Percentiles rank a stretch among this genome's conserved stretches.
Conservation (phyloP, 2,329 filamentous ascomycete genomes). For the Trichoderma atrobrunneum region DNA sequence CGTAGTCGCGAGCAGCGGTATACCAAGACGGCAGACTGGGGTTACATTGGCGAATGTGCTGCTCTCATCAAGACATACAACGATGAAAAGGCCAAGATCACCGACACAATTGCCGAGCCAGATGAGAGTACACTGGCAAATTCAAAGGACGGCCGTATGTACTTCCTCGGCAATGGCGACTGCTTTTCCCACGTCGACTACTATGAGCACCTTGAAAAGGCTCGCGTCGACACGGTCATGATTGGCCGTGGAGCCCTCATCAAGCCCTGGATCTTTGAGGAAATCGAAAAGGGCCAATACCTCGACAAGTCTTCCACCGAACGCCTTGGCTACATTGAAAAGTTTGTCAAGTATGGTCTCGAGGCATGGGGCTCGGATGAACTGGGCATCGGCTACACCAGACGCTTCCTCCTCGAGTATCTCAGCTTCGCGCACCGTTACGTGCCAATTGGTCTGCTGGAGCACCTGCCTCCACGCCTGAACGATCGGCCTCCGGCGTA, state of each 20-base stretch:
- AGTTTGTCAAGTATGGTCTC: slow-evolving; percentile 85
- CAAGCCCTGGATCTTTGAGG: slow-evolving; percentile 98
- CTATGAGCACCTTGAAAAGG: slow-evolving; percentile 69
- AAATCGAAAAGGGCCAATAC: slow-evolving; percentile 88
- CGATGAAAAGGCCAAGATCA: slow-evolving; percentile 59
- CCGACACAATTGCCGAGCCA: slow-evolving; percentile 75
- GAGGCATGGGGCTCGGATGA: slow-evolving; percentile 97
- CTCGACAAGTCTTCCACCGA: slow-evolving; percentile 91
- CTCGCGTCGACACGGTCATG: slow-evolving; percentile 91
- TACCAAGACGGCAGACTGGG: slow-evolving; percentile 88
- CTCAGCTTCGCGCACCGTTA: slow-evolving; percentile 92
- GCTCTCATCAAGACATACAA: slow-evolving; percentile 80
- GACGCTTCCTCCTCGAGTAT: slow-evolving; percentile 93
- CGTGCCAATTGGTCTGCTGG: slow-evolving; percentile 82
- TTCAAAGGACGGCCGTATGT: slow-evolving; percentile 65
- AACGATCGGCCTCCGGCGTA: slow-evolving; percentile 88
- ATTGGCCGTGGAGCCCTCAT: slow-evolving; percentile 92
- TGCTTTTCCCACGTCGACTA: slow-evolving; percentile 93
- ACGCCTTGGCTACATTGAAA: slow-evolving; percentile 80
- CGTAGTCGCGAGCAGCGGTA: slow-evolving; percentile 93
- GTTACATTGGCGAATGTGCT: slow-evolving; percentile 87
- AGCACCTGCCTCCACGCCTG: slow-evolving; percentile 81
- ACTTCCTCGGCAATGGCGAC: slow-evolving; percentile 95
- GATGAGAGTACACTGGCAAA: slow-evolving; percentile 72
- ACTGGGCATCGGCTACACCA: slow-evolving; percentile 83